A percentile compares a stretch with the other conserved stretches of the same genome.
Conservation (phyloP, 768 basidiomycete genomes). For the Porphyrellus cyaneotinctus region DNA sequence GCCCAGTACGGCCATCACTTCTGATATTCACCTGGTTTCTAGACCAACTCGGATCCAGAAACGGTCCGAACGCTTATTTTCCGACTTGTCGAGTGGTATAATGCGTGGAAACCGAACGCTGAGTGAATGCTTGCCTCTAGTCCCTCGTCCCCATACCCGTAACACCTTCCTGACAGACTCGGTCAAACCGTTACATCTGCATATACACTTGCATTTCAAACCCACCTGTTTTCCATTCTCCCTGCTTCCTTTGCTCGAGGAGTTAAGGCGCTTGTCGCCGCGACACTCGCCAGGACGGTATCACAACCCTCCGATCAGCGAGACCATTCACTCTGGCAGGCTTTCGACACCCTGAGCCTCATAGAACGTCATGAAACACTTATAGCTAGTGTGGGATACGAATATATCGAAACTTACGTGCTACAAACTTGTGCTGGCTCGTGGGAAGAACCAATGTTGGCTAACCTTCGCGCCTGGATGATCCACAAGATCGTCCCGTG, state of each 20-base stretch:
- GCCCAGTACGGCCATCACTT: conserved; percentile 4
- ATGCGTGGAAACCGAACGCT: conserved; percentile 63
- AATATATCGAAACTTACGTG: conserved; percentile 77
- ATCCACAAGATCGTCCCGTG: conserved; percentile 74
- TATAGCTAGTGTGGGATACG: conserved; percentile 80
- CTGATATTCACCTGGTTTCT: background rate
- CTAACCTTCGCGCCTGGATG: conserved; percentile 70
- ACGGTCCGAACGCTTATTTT: conserved; percentile 53
- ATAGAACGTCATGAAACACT: conserved; percentile 81
- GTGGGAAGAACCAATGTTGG: conserved; percentile 67
- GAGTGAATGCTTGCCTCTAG: conserved; percentile 44
- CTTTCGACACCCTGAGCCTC: conserved; percentile 69
- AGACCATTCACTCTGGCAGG: conserved; percentile 45
- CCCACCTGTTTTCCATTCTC: conserved; percentile 66
- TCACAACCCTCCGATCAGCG: conserved; percentile 27
- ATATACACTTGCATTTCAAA: conserved; percentile 69
- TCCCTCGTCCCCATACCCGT: background rate
- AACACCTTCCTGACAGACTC: conserved; percentile 40
- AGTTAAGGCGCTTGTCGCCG: conserved; percentile 62
- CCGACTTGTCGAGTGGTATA: conserved; percentile 67
- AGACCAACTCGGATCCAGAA: conserved; percentile 47
- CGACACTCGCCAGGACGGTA: conserved; percentile 41
- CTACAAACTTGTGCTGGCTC: conserved; percentile 57
- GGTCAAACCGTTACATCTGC: conserved; percentile 55
- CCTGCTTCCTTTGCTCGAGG: conserved; percentile 64